Percentiles rank a stretch among this genome's conserved stretches.
phyloP scores from a whole-genome alignment of 805 yeast species.

The Kregervanrija pseudodelftensis region DNA sequence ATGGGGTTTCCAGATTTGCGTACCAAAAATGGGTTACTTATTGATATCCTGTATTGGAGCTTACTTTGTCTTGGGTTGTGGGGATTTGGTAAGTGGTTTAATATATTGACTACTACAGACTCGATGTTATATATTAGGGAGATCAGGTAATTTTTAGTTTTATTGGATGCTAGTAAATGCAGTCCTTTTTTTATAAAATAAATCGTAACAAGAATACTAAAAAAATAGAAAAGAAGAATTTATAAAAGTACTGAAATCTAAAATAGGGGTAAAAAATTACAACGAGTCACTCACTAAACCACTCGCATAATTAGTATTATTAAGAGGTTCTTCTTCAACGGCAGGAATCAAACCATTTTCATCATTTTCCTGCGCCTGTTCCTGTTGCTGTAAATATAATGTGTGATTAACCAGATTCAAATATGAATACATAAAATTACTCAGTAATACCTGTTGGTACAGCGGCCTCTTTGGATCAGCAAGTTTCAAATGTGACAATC shows the following conservation, averaged over 20 bases:
- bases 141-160: too few relatives aligned
- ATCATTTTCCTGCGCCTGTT: slow-evolving; percentile 26
- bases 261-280: too few relatives aligned
- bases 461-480: slow-evolving; percentile 91
- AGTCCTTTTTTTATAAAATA: too few relatives aligned
- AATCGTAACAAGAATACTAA: too few relatives aligned
- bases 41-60: slow-evolving; percentile 30
- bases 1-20: slow-evolving; percentile 54
- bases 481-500: slow-evolving; percentile 85
- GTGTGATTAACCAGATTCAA: slow-evolving; percentile 92
- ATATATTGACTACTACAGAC: slow-evolving; percentile 6
- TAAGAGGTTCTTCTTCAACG: slow-evolving; percentile 3
- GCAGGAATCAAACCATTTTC: background rate
- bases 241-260: too few relatives aligned
- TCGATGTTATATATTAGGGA: background rate
- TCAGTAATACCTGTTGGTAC: slow-evolving; percentile 84
- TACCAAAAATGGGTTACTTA: slow-evolving; percentile 6
- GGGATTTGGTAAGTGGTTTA: slow-evolving; percentile 29
- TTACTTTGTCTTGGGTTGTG: slow-evolving; percentile 38
- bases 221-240: too few relatives aligned
- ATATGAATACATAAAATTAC: slow-evolving; percentile 97
- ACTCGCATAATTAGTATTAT: too few relatives aligned
- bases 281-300: too few relatives aligned
- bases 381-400: slow-evolving; percentile 58
- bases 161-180: too few relatives aligned